These are phyloP conservation scores for Ceratocystis ficicola DNA, from an alignment of 2,329 filamentous ascomycete species.

Conservation along the genomic window DNA sequence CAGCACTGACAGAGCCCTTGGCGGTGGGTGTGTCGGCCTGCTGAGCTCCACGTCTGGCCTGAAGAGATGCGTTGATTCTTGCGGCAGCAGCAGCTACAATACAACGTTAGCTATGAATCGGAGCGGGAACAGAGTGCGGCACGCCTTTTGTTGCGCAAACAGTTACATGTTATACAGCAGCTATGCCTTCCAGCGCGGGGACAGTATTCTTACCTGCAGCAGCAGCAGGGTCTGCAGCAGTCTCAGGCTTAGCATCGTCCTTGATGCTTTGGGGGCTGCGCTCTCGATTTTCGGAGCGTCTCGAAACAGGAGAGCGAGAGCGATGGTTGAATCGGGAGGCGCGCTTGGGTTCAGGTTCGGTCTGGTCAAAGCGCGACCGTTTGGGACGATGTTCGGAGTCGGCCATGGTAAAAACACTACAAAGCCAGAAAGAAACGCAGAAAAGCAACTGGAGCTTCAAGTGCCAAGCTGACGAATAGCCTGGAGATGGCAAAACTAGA, in stretches of 20 bases:
- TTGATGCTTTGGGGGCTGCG: slow-evolving; percentile 51
- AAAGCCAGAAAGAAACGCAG: not conserved
- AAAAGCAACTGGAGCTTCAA: not conserved
- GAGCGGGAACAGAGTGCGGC: not conserved
- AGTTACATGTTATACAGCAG: too few species aligned
- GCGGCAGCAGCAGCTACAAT: slow-evolving; percentile 70
- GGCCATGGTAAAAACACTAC: slow-evolving; percentile 40
- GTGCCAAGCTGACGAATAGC: not conserved
- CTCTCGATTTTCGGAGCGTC: slow-evolving; percentile 58
- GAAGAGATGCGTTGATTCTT: slow-evolving; percentile 69
- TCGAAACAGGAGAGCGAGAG: slow-evolving; percentile 66
- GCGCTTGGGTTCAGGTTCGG: slow-evolving; percentile 64
- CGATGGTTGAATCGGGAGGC: slow-evolving; percentile 80
- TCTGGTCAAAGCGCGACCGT: slow-evolving; percentile 90
- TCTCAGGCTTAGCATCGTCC: slow-evolving; percentile 13
- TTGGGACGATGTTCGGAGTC: slow-evolving; percentile 66
- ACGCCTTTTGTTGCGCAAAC: too few species aligned
- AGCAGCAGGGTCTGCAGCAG: slow-evolving; percentile 53
- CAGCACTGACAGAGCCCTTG: slow-evolving; percentile 33
- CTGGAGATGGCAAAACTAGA: too few species aligned
- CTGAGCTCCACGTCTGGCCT: slow-evolving; percentile 79
- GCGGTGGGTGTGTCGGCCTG: slow-evolving; percentile 83
- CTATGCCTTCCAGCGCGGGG: too few species aligned
- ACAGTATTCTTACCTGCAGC: slow-evolving; percentile 52
- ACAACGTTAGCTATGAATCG: not conserved